Base-by-base conservation (phyloP, 2,329 filamentous ascomycete species). In the Microsporum audouinii region DNA sequence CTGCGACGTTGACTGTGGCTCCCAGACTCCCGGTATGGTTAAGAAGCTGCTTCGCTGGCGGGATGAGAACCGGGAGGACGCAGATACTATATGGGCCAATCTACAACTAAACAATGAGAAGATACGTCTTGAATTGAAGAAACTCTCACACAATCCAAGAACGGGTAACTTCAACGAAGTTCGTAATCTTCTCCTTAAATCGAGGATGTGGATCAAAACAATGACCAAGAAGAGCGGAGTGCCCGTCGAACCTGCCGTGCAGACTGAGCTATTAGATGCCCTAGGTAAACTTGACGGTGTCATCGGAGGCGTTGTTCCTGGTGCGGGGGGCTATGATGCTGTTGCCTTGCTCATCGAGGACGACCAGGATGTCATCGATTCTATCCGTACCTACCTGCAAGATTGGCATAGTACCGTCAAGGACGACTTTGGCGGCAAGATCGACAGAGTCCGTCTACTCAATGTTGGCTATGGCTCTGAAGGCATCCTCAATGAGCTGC, bases 1-100 rank as follows among this genome's bases (percentile, higher is more conserved):
- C 87, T 96, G 91, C 70, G 94, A 99, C 71, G 94, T 99, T 5
- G 89, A 95, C 71, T 96, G 91, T 71, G 94, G 94, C 36, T 92
- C 87, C 57, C 84, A 95, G 77, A 97, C 92, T 5, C 91, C 95
- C 0, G 84, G 90, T 12, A 97, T 99, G 94, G 94, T 96, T 41
- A 95, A 92, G 77, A 84, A 89, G 71, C 89, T 99, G 12, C 80
- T 97, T 2, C 82, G 82, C 36, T 99, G 94, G 94, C 80, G 88
- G 58, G 82, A 83, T 57, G 75, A 81, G 56, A 84, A 89, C 23
- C 76, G 79, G 0, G 79, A 80, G 2, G 82, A 80, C n/a, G 86
- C 91, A 1, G 82, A 84, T 64, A 69, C 73, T 63, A 78, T 96
- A 17, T 97, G 91, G 90, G 80, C 82, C 55, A 78, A 82, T 1